These are phyloP conservation scores for Furcasterigmium sp. DNA, from an alignment of 2,329 filamentous ascomycete species.

Conservation along the genomic window DNA sequence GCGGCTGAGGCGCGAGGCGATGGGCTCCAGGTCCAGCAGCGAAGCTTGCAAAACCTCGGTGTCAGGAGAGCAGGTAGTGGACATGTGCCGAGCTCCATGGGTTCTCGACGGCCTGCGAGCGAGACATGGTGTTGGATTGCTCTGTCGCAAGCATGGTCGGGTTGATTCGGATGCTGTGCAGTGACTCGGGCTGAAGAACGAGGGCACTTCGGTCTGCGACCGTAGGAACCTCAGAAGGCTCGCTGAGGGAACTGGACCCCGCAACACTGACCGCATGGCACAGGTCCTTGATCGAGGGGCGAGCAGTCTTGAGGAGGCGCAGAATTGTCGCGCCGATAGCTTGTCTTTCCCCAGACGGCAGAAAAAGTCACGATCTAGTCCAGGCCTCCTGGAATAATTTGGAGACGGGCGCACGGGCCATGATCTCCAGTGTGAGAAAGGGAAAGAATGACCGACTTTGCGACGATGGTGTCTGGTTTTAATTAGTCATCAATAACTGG, in stretches of 20 bases:
- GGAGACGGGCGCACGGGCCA: not conserved
- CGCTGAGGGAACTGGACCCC: conserved; percentile 43
- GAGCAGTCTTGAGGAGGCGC: not conserved
- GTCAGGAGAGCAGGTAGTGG: conserved; percentile 8
- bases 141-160: conserved; percentile 1
- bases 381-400: too few species aligned
- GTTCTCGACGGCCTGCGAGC: conserved; percentile 12
- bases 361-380: not conserved
- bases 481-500: too few species aligned
- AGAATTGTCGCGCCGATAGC: not conserved
- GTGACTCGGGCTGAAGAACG: conserved; percentile 41
- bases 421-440: too few species aligned
- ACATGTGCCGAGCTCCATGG: conserved; percentile 10
- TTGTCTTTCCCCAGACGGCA: not conserved
- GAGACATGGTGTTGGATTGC: not conserved
- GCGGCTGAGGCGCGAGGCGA: conserved; percentile 5
- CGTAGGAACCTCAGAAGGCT: conserved; percentile 68
- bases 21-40: conserved; percentile 18
- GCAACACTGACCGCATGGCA: conserved; percentile 32
- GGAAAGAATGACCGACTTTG: too few species aligned
- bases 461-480: too few species aligned
- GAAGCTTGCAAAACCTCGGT: conserved; percentile 21
- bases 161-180: conserved; percentile 1
- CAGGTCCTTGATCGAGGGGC: not conserved
- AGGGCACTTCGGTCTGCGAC: conserved; percentile 58